phyloP scores from a whole-genome alignment of 331 rosid species.

The Erythrophleum ivorense region DNA sequence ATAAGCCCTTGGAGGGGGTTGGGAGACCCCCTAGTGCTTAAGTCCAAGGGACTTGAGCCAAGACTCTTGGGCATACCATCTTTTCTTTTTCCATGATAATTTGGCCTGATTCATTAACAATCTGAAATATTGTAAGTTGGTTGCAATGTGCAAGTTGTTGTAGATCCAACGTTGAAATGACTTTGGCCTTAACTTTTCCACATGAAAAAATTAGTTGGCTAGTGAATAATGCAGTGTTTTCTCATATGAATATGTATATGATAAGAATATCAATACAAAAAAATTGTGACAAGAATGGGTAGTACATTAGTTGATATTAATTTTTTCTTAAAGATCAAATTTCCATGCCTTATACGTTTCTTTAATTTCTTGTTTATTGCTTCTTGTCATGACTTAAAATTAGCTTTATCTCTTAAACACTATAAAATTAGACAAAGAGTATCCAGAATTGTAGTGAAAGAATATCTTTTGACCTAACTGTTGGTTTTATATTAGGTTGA shows the following conservation, averaged over 20 bases:
- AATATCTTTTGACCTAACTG: constrained; percentile 34
- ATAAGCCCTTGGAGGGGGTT: background rate
- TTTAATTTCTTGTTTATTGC: constrained; percentile 1
- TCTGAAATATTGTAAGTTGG: background rate
- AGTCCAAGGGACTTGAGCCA: background rate
- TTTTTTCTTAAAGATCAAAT: background rate
- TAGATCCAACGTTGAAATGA: constrained; percentile 17
- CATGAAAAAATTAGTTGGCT: background rate
- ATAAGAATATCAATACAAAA: background rate
- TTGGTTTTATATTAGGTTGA: constrained; percentile 67
- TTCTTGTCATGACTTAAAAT: constrained; percentile 9
- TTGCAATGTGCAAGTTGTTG: background rate
- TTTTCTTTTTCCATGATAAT: background rate
- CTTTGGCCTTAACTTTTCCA: constrained; percentile 13
- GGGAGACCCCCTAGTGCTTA: background rate
- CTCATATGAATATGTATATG: background rate
- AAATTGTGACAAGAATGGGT: constrained; percentile 4
- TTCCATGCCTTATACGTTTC: background rate
- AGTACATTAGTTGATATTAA: constrained; percentile 2
- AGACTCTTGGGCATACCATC: background rate
- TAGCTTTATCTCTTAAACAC: background rate
- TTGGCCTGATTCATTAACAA: constrained; percentile 11
- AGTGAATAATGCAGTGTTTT: constrained; percentile 4
- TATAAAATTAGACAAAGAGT: constrained; percentile 22
- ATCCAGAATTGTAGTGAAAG: constrained; percentile 15